Conservation (phyloP, 2,329 filamentous ascomycete genomes). For the Cladophialophora immunda region DNA sequence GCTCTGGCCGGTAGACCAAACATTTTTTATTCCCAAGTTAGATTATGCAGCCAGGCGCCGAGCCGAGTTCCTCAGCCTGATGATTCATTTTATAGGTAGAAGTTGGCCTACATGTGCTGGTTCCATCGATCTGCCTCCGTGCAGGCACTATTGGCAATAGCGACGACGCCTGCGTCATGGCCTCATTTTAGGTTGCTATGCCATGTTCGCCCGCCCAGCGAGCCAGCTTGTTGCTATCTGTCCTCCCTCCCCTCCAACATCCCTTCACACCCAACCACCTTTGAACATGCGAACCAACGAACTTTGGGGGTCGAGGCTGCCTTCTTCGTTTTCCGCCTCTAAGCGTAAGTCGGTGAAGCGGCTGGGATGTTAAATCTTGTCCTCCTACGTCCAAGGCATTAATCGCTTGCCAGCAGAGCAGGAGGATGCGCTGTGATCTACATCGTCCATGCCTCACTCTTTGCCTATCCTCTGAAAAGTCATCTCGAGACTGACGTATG, state of each 20-base stretch:
- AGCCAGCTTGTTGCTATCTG: no score
- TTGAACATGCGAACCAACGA: neutral
- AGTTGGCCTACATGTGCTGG: neutral
- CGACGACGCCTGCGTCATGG: no score
- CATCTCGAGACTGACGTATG: neutral
- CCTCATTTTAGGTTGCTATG: neutral
- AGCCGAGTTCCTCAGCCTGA: no score
- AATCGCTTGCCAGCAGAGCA: neutral
- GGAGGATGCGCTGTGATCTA: neutral
- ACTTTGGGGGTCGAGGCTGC: neutral
- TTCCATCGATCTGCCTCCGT: no score
- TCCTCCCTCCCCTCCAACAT: no score
- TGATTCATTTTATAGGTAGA: no score
- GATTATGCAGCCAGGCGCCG: no score
- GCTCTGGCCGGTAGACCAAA: no score
- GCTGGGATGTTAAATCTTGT: neutral
- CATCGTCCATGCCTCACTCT: neutral
- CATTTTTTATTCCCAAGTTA: no score
- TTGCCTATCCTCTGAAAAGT: no score
- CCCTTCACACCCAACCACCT: no score
- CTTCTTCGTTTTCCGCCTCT: neutral
- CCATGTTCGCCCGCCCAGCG: neutral
- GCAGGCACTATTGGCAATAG: no score
- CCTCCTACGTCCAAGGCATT: neutral
- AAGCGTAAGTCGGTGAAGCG: neutral